Base-by-base conservation (phyloP, 2,329 filamentous ascomycete genomes). In the Dryadomyces quercus-mongolicae region DNA sequence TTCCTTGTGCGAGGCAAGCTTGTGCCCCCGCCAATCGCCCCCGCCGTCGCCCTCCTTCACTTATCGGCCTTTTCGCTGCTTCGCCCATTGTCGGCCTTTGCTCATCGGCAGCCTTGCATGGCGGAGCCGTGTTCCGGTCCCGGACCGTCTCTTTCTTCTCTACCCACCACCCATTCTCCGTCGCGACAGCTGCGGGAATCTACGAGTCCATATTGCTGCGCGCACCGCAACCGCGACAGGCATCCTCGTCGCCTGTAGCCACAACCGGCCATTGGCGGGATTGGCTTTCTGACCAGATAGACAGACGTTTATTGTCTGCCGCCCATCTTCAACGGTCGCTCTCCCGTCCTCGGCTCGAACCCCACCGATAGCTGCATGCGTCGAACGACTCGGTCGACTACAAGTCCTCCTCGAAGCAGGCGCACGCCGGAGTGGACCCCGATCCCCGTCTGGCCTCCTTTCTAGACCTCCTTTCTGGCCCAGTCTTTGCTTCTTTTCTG, bases 101-200 rank as follows among this genome's bases (percentile, higher is more conserved):
- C 6, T 36, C 25, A 21, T 47, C 42, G 20, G 12, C 43, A 34
- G 48, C 47, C 49, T 51, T 54, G 48, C 38, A 54, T 54, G 48
- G 53, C 53, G 43, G 31, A 25, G 42, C 43, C 49, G 53, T 31
- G 16, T 49, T 38, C 34, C 45, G 46, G 52, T 44, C 47, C 44
- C 44, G 34, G 51, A 42, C 51, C 51, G 44, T 45, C n/a, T 45
- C 16, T 15, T 48, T 15, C 20, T 20, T 34, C 13, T 12, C 10
- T 34, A 2, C 5, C n/a, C 15, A 13, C 6, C 22, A 48, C 15
- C 46, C 46, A 34, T 48, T 25, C 15, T 13, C 6, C 6, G 44
- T 9, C 21, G 18, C 44, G 3, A 20, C 44, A 13, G 21, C 13
- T 18, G 18, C 10, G 15, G 42, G 12, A 44, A n/a, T 20, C 42